These are phyloP conservation scores for Irpex rosettiformis DNA, from an alignment of 1,284 basidiomycete species.

Conservation along the genomic window DNA sequence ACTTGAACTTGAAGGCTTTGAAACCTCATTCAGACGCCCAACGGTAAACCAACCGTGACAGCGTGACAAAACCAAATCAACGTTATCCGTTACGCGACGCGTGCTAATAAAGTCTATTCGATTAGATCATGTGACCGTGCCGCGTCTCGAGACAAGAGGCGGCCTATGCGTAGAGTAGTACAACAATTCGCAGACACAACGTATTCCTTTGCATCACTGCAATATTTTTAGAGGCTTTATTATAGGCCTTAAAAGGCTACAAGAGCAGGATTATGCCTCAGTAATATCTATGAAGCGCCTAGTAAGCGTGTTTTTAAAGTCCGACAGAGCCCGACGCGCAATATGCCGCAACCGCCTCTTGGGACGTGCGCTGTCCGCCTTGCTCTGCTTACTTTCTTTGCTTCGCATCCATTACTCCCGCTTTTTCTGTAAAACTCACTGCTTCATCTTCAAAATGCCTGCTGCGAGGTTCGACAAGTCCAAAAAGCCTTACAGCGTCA, in stretches of 20 bases:
- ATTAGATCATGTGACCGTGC: conserved; percentile 7
- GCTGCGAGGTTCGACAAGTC: conserved; percentile 21
- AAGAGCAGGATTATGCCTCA: background rate
- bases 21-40: background rate
- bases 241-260: background rate
- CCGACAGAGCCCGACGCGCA: conserved; percentile 1
- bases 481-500: conserved; percentile 50
- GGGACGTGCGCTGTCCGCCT: background rate
- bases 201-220: no score
- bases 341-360: conserved; percentile 2
- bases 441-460: conserved; percentile 2
- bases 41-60: conserved; percentile 3
- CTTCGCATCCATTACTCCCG: conserved; percentile 2
- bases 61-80: background rate
- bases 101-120: background rate
- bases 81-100: no score
- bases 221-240: no score
- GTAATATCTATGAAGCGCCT: background rate
- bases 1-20: background rate
- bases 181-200: no score
- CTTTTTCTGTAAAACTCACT: conserved; percentile 4
- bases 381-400: background rate
- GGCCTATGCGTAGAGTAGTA: no score
- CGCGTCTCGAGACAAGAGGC: background rate
- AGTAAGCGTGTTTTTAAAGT: background rate